A percentile compares a stretch with the other conserved stretches of the same genome.
Conservation (phyloP, 2,329 filamentous ascomycete genomes). For the Microsporum ferrugineum region DNA sequence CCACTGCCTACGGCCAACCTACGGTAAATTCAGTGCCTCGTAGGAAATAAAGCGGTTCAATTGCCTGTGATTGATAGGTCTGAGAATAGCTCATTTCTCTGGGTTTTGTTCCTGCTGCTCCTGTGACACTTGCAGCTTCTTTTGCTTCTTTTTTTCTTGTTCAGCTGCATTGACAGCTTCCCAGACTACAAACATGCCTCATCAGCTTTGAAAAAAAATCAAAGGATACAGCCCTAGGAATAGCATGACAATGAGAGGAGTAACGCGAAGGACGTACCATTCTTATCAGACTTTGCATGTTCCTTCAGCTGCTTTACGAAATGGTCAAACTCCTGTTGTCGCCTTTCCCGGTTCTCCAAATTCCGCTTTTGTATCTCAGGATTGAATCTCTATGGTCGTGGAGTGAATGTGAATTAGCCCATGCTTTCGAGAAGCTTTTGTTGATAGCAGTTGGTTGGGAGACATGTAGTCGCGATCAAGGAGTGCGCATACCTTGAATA, state of each 20-base stretch:
- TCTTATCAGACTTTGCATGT: constrained; percentile 81
- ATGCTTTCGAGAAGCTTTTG: neutral
- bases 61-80: too few species aligned
- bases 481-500: constrained; percentile 50
- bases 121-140: neutral
- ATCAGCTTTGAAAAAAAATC: neutral
- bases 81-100: constrained; percentile 14
- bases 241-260: neutral
- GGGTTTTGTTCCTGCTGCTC: constrained; percentile 23
- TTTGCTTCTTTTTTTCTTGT: neutral
- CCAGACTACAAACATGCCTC: constrained; percentile 25
- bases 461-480: neutral
- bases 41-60: too few species aligned
- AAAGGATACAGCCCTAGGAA: neutral
- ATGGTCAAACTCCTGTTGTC: constrained; percentile 76
- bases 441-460: neutral
- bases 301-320: constrained; percentile 78
- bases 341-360: constrained; percentile 63
- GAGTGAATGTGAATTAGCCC: neutral
- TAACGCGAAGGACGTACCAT: constrained; percentile 47
- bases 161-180: constrained; percentile 23
- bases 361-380: constrained; percentile 85
- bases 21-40: too few species aligned
- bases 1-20: too few species aligned
- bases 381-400: constrained; percentile 59